Evolutionary conservation across 2,329 filamentous ascomycete genomes (phyloP).

Genomic region (Cyclaneusma minus): DNA sequence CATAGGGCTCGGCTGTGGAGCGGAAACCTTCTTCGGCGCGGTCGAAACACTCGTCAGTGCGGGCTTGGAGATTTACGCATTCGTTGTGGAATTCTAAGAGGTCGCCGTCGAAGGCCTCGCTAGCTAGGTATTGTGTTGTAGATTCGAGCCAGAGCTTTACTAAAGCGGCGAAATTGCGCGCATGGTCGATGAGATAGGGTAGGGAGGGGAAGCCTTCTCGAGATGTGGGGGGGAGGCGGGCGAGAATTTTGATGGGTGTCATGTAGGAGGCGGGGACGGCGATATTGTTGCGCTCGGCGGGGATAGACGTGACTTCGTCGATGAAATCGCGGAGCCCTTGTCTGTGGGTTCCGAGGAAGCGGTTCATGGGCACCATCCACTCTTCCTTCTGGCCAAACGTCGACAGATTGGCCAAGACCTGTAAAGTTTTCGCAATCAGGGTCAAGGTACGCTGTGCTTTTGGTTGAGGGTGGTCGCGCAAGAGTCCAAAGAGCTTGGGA

Average conservation of each 20-base stretch:
- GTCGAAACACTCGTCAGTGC: conserved; percentile 17
- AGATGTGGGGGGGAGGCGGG: conserved; percentile 62
- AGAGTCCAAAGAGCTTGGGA: conserved; percentile 78
- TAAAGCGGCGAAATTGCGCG: conserved; percentile 69
- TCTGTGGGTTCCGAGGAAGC: conserved; percentile 61
- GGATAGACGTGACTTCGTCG: conserved; percentile 72
- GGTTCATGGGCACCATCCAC: conserved; percentile 99
- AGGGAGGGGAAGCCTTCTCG: conserved; percentile 87
- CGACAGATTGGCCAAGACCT: conserved; percentile 80
- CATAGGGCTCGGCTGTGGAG: conserved; percentile 9
- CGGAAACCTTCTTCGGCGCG: conserved; percentile 12
- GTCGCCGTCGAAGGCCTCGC: conserved; percentile 13
- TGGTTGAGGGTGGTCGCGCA: conserved; percentile 67
- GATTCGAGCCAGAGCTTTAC: conserved; percentile 66
- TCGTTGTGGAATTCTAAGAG: conserved; percentile 16
- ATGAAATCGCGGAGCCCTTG: conserved; percentile 76
- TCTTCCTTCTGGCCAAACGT: conserved; percentile 87
- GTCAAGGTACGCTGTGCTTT: conserved; percentile 79
- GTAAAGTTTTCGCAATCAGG: conserved; percentile 80
- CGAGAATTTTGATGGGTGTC: conserved; percentile 80
- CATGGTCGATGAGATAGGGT: conserved; percentile 82
- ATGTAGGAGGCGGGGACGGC: conserved; percentile 73
- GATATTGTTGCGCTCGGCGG: conserved; percentile 48
- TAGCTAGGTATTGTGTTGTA: conserved; percentile 10
- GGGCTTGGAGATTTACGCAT: conserved; percentile 15